A percentile compares a stretch with the other conserved stretches of the same genome.
Evolutionary conservation across 306 rosid species (phyloP).

Genomic region (Alnus rubra): DNA sequence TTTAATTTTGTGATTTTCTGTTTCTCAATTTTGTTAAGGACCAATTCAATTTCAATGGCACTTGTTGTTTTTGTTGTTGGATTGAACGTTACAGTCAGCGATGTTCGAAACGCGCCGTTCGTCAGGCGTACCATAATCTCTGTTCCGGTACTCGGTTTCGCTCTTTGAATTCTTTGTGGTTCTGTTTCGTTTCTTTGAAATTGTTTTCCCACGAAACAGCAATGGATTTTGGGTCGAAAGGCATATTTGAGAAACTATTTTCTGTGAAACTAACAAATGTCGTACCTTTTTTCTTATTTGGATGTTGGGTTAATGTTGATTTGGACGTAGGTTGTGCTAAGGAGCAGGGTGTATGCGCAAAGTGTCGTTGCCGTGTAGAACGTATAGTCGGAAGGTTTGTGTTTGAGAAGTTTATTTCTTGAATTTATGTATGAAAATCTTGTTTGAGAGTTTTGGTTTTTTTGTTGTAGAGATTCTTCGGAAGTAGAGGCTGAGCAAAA

Average conservation of each 20-base stretch:
- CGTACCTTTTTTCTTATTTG: background rate
- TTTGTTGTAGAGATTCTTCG: slow-evolving; percentile 52
- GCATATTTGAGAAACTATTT: background rate
- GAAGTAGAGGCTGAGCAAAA: slow-evolving; percentile 94
- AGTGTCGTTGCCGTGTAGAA: slow-evolving; percentile 62
- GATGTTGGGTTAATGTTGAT: slow-evolving; percentile 16
- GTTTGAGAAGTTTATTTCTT: background rate
- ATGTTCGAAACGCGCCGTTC: slow-evolving; percentile 81
- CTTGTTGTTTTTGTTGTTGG: background rate
- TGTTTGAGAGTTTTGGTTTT: background rate
- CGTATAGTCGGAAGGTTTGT: slow-evolving; percentile 74
- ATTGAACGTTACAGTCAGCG: slow-evolving; percentile 58
- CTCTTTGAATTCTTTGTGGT: background rate
- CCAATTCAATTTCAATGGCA: background rate
- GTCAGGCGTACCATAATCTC: slow-evolving; percentile 88
- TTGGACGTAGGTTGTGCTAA: slow-evolving; percentile 76
- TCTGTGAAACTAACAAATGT: background rate
- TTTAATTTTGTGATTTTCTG: background rate
- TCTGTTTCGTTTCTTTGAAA: slow-evolving; percentile 1
- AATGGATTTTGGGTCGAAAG: slow-evolving; percentile 15
- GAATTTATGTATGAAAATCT: slow-evolving; percentile 3
- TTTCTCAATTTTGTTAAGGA: background rate
- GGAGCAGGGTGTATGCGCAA: slow-evolving; percentile 86
- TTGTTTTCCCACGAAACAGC: background rate
- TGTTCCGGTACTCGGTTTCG: slow-evolving; percentile 55